Evolutionary conservation across 1,284 basidiomycete genomes (phyloP).

Genomic region (Naganishia cerealis): DNA sequence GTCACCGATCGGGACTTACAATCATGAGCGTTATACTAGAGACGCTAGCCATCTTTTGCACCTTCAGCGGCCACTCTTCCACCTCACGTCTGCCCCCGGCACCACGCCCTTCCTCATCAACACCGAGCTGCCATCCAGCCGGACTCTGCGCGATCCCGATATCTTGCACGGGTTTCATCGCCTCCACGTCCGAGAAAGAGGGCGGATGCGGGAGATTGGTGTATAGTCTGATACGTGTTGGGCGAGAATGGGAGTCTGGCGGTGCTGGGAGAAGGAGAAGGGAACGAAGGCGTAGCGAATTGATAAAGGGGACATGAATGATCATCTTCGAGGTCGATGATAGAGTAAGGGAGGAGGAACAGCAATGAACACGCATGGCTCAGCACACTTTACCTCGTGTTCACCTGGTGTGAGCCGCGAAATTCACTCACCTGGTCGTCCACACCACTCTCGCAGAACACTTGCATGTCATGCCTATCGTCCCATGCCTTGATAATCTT

Average conservation of each 20-base stretch:
- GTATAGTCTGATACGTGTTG: slow-evolving; percentile 47
- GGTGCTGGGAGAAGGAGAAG: slow-evolving; percentile 49
- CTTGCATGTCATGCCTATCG: slow-evolving; percentile 48
- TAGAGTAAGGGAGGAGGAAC: neutral
- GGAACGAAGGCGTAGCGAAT: slow-evolving; percentile 49
- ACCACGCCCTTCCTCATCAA: slow-evolving; percentile 38
- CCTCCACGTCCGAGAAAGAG: slow-evolving; percentile 50
- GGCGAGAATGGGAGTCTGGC: slow-evolving; percentile 48
- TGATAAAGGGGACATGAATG: slow-evolving; percentile 51
- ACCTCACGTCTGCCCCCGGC: slow-evolving; percentile 49
- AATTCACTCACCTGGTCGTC: slow-evolving; percentile 51
- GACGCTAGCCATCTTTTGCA: slow-evolving; percentile 53
- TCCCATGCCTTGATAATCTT: slow-evolving; percentile 56
- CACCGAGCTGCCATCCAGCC: slow-evolving; percentile 27
- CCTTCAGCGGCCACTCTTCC: slow-evolving; percentile 54
- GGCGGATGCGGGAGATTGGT: slow-evolving; percentile 50
- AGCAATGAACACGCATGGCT: neutral
- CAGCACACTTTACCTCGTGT: neutral
- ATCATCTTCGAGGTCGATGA: slow-evolving; percentile 44
- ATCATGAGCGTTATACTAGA: slow-evolving; percentile 51
- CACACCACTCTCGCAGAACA: slow-evolving; percentile 50
- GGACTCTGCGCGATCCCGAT: slow-evolving; percentile 45
- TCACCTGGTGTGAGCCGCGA: neutral
- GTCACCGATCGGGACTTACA: slow-evolving; percentile 39
- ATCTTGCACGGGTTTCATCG: slow-evolving; percentile 50